A percentile compares a stretch with the other conserved stretches of the same genome.
These are phyloP conservation scores for Odontarrhena argentea DNA, from an alignment of 345 rosid species.

Conservation along the genomic window DNA sequence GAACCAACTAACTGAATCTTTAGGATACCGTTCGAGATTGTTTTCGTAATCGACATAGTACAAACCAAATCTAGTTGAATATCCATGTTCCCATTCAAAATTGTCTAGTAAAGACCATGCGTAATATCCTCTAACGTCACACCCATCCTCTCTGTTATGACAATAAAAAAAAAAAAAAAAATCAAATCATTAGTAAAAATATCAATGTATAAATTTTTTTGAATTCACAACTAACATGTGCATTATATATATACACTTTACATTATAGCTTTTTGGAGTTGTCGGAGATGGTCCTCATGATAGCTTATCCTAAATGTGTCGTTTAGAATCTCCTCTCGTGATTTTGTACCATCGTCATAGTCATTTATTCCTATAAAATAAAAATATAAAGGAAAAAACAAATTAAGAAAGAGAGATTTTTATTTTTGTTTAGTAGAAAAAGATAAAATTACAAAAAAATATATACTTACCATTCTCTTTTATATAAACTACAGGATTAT, in stretches of 20 bases:
- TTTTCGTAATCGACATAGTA: slow-evolving; percentile 42
- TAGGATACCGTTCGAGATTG: slow-evolving; percentile 36
- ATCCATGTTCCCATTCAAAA: slow-evolving; percentile 50
- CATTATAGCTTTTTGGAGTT: slow-evolving; percentile 41
- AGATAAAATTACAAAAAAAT: not conserved
- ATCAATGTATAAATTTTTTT: no score
- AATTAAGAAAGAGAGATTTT: no score
- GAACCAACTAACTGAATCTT: slow-evolving; percentile 39
- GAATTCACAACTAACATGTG: no score
- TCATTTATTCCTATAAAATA: slow-evolving; percentile 4
- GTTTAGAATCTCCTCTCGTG: slow-evolving; percentile 31
- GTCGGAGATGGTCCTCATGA: slow-evolving; percentile 30
- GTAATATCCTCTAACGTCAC: slow-evolving; percentile 45
- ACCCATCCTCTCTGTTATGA: slow-evolving; percentile 41
- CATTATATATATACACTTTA: no score
- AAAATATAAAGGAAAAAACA: not conserved
- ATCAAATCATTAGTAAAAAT: no score
- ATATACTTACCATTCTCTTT: slow-evolving; percentile 47
- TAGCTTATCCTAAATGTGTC: slow-evolving; percentile 35
- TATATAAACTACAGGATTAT: slow-evolving; percentile 42
- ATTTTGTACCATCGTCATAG: slow-evolving; percentile 30
- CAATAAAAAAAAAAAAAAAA: not conserved
- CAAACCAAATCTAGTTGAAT: slow-evolving; percentile 42
- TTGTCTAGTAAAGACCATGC: slow-evolving; percentile 50
- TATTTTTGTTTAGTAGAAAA: no score